Base-by-base conservation (phyloP, 352 stramenopile species). In the Globisporangium takayamanum region DNA sequence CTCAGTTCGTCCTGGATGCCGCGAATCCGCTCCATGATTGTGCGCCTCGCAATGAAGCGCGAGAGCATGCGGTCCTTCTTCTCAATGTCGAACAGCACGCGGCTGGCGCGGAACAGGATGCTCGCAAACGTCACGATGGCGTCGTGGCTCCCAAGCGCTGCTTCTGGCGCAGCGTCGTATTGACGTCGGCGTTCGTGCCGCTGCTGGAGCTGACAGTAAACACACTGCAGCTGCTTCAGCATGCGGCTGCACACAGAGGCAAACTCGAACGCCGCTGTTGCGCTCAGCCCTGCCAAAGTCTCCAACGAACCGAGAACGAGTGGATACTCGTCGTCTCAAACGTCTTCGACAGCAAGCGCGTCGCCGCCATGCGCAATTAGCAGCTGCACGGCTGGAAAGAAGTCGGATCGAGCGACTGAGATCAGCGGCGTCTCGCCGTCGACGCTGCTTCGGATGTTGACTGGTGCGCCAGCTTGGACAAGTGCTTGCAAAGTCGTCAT, bases 31-130 rank as follows among this genome's bases (percentile, higher is more conserved):
- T 15, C 16, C 26, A 41, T 15, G 33, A 54, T 54, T 28, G 28
- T 28, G 6, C 49, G 49, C 16, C 49, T 54, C 15, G 26, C 49
- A 42, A 54, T 54, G 28, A 54, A 42, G 18, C 49, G 49, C 16
- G 25, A 42, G 14, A 54, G 49, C 12, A 25, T 2, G 14, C 15
- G 33, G 16, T 5, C 1, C 20, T 41, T 44, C 28, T 41, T 41
- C 28, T 26, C 44, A 25, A 49, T 49, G 2, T 12, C 44, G 18
- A 49, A 49, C 7, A 49, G 44, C 18, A 49, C 7, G 18, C 44
- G 44, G 28, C 49, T 26, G 12, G 49, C 49, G 14, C 26, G 26
- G 18, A 42, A 53, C 26, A 53, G n/a, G 49, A 53, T 36, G 8
- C 26, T 12, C 8, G 44, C 44, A 49, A 49, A 49, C n/a, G 44